Evolutionary conservation across 192 early-diverging fungal species (phyloP), one percentile per base, ranked within the genome.

Genomic region (Coemansia sp.): DNA sequence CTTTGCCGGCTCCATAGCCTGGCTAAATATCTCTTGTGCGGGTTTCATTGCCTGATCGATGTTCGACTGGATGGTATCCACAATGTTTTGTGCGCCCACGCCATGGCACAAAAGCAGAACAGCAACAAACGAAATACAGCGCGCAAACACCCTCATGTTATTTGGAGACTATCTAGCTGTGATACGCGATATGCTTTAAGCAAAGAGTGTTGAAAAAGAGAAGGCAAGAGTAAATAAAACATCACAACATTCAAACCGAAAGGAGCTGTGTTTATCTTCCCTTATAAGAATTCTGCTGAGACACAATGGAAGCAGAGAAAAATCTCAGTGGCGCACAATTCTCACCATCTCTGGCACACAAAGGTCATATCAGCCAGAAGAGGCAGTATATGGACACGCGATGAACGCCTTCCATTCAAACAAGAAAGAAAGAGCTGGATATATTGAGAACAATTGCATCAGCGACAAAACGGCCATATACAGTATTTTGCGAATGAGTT

Each of bases 21-120:
- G 45, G 45, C 45, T 48, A 23, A 48, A 48, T 48, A 48, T 25
- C 14, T 37, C 60, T 17, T 64, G 57, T 29, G 58, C 60, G n/a
- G 70, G 70, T 60, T 53, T 36, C 15, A 54, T 20, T 9, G 29
- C 62, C 38, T 64, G 41, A 20, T 64, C 28, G 3, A 64, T 17
- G 20, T 64, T 64, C 28, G 38, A 33, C 17, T 64, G 52, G 28
- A 64, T 45, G 15, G 52, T 54, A 30, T 54, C 52, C 29, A 54
- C 27, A 4, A 54, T 15, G 19, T 54, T 54, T 25, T 54, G 52
- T 19, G 52, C 52, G 23, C 30, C 8, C n/a, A n/a, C 11, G 52
- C 29, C 52, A 19, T 11, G 4, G 19, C 27, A 8, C 52, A 54
- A 30, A 29, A 54, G 2, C 8, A 3, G 2, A 6, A 48, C n/a